Base-by-base conservation (phyloP, 176 grass and related monocot genomes). In the Chrysopogon serrulatus region DNA sequence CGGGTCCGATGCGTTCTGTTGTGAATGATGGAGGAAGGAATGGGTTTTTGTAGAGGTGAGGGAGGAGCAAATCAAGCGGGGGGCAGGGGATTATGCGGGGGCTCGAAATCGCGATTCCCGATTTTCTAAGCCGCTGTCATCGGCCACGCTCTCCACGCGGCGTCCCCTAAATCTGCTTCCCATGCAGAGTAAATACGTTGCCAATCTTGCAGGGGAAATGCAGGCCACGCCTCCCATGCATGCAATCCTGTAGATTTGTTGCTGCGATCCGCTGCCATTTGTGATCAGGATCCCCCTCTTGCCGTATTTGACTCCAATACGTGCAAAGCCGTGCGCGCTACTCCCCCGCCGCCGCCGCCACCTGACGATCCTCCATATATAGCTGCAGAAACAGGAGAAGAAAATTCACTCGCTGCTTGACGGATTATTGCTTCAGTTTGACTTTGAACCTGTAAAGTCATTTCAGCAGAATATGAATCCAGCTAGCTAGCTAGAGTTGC, bases 51-150 rank as follows among this genome's bases (percentile, higher is more conserved):
- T 79, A 79, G 40, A 30, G 56, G 14, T n/a, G 15, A n/a, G n/a
- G 10, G 15, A 14, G 15, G 76, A 43, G 59, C 16, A 78, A 31
- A 78, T 78, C 28, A 28, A 42, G 24, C 11, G 11, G 4, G 33
- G n/a, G 31, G 74, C 54, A 77, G 74, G 76, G 76, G 76, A 78
- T 64, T 44, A 43, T 64, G 76, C 60, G 37, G 18, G 9, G 76
- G 15, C 17, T 17, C 24, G 37, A 43, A 21, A 78, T n/a, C 47
- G 30, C 12, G 2, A 32, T 48, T 73, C 4, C 34, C 51, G 75
- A 63, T 43, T 30, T n/a, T n/a, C n/a, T 18, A 36, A 62, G 62
- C 36, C 21, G 68, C 3, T 77, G 53, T n/a, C n/a, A n/a, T 59
- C 21, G 49, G 21, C 33, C 49, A 6, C 48, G 48, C 48, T 51